Base-by-base conservation (phyloP, 2,329 filamentous ascomycete species). In the Cyphellophora attinorum region DNA sequence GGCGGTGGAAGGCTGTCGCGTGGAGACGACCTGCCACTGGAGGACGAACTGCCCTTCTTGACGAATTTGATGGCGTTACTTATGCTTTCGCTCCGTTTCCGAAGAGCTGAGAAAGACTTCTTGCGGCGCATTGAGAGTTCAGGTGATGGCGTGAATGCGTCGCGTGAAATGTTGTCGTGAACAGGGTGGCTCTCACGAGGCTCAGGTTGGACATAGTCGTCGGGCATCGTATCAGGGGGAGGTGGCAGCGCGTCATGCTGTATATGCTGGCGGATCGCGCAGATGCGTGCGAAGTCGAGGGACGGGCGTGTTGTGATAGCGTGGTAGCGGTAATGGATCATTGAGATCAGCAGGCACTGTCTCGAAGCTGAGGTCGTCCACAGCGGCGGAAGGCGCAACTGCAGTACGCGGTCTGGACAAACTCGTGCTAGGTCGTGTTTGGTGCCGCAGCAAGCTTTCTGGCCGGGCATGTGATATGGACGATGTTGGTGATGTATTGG, bases 31-130 rank as follows among this genome's bases (percentile, higher is more conserved):
- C n/a, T n/a, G n/a, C n/a, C n/a, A n/a, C n/a, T n/a, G n/a, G n/a
- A n/a, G n/a, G n/a, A n/a, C n/a, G n/a, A n/a, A 8, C 8, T 25
- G 21, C 21, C 21, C 21, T 25, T 25, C 21, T 25, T 25, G 8
- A 25, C 21, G n/a, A 25, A 25, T 25, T n/a, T 49, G 33, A 49
- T 38, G 6, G 44, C 46, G 32, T 49, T 44, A n/a, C 44, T 42
- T 11, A 49, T 36, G 28, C 46, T 49, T 27, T 45, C 44, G 27
- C 46, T 47, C 19, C 46, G 31, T 35, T 42, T 33, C 15, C 46
- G 38, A 6, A 49, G 25, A 6, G 34, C 28, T 4, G 38, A 38
- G 29, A 49, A 45, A 6, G 42, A 45, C 27, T 45, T 45, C 32
- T 47, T 49, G 27, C 38, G 36, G 13, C 27, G 15, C 39, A 43